phyloP scores from a whole-genome alignment of 306 rosid genomes.

The Trichosanthes truncata region DNA sequence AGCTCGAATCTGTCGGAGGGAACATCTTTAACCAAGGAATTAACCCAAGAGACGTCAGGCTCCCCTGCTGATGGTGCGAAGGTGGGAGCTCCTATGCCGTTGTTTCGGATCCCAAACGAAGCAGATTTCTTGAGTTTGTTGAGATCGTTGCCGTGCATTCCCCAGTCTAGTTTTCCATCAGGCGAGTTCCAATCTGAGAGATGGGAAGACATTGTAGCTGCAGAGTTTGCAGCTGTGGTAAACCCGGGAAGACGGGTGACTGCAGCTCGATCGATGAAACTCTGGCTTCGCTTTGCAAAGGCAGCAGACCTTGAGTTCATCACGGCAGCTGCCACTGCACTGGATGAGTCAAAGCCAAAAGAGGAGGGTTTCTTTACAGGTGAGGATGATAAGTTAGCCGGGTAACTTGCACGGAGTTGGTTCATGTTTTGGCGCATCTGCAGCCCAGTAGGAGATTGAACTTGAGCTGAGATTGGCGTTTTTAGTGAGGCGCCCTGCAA shows the following conservation, averaged over 20 bases:
- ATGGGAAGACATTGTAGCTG: slow-evolving; percentile 43
- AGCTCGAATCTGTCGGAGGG: slow-evolving; percentile 39
- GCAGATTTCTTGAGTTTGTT: slow-evolving; percentile 90
- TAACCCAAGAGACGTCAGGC: slow-evolving; percentile 97
- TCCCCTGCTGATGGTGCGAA: slow-evolving; percentile 32
- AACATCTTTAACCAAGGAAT: slow-evolving; percentile 73
- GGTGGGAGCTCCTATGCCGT: slow-evolving; percentile 18
- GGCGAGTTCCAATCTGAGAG: slow-evolving; percentile 85
- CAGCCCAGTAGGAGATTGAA: slow-evolving; percentile 52
- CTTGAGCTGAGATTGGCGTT: slow-evolving; percentile 47
- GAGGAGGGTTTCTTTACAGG: slow-evolving; percentile 61
- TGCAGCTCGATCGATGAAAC: slow-evolving; percentile 84
- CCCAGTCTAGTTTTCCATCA: slow-evolving; percentile 81
- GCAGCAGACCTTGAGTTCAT: slow-evolving; percentile 92
- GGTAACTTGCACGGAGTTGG: slow-evolving; percentile 89
- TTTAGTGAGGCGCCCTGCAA: slow-evolving; percentile 51
- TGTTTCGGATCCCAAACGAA: slow-evolving; percentile 75
- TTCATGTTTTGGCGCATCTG: slow-evolving; percentile 81
- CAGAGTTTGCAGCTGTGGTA: slow-evolving; percentile 45
- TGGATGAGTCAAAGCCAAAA: slow-evolving; percentile 66
- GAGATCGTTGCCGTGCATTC: slow-evolving; percentile 73
- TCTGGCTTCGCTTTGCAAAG: slow-evolving; percentile 90
- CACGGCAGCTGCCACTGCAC: slow-evolving; percentile 83
- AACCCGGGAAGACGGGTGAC: slow-evolving; percentile 31
- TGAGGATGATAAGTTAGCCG: slow-evolving; percentile 63